Evolutionary conservation across 176 grass and related monocot genomes (phyloP).

Genomic region (Avena sativa): DNA sequence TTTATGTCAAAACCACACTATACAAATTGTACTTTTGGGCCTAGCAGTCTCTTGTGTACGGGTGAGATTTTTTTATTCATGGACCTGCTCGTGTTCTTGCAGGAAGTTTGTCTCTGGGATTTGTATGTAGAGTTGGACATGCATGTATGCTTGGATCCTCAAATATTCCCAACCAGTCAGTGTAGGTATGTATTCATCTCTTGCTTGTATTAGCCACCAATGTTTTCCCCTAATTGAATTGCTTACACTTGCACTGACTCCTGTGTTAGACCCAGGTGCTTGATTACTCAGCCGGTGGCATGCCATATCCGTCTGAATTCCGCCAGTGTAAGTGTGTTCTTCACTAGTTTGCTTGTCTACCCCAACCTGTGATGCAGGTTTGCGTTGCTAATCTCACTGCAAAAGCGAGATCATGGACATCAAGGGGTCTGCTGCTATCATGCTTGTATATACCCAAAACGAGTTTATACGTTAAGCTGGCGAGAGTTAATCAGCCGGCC

Average conservation of each 20-base stretch:
- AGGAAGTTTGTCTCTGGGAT: constrained; percentile 40
- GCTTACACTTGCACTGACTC: neutral
- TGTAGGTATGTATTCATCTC: constrained; percentile 63
- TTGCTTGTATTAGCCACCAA: constrained; percentile 17
- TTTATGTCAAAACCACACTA: constrained; percentile 4
- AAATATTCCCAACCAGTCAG: constrained; percentile 22
- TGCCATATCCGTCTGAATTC: neutral
- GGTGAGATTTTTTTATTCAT: constrained; percentile 49
- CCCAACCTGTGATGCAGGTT: neutral
- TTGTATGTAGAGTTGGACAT: constrained; percentile 6
- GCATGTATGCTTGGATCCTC: neutral
- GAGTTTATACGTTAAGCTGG: neutral
- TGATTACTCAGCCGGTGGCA: neutral
- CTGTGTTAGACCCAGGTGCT: constrained; percentile 31
- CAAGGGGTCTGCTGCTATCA: neutral
- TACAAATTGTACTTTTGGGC: neutral
- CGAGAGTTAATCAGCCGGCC: neutral
- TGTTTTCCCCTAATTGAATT: constrained; percentile 19
- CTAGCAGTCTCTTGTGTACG: neutral
- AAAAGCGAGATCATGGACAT: neutral
- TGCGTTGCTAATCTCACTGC: neutral
- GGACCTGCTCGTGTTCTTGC: constrained; percentile 54
- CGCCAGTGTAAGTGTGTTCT: neutral
- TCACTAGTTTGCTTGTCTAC: neutral
- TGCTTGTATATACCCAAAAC: neutral